These are phyloP conservation scores for Epichloe coenophiala DNA, from an alignment of 2,329 filamentous ascomycete species.

Conservation along the genomic window DNA sequence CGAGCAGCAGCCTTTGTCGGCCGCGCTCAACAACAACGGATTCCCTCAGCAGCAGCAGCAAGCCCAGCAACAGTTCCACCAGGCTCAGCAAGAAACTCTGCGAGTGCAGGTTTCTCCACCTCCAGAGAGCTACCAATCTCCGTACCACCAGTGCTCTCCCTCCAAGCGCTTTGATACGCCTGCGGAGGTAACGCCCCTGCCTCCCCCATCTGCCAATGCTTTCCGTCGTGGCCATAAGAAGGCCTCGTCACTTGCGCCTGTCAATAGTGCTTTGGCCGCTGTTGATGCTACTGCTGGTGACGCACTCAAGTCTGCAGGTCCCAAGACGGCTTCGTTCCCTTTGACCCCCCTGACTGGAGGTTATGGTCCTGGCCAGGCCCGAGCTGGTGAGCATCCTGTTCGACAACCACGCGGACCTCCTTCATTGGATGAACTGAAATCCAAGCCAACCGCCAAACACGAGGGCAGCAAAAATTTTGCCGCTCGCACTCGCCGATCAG, in stretches of 20 bases:
- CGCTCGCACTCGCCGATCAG: conserved; percentile 79
- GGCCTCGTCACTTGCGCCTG: conserved; percentile 58
- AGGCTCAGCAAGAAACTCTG: conserved; percentile 44
- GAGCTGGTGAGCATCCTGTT: conserved; percentile 85
- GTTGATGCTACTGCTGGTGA: conserved; percentile 28
- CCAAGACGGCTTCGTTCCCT: conserved; percentile 70
- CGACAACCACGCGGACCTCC: conserved; percentile 91
- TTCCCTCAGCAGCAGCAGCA: conserved; percentile 28
- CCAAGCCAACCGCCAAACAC: conserved; percentile 81
- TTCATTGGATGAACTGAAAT: conserved; percentile 75
- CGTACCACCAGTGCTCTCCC: conserved; percentile 41
- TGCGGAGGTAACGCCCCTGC: conserved; percentile 55
- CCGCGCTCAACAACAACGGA: conserved; percentile 14
- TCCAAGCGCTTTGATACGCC: conserved; percentile 57
- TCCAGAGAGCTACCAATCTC: conserved; percentile 39
- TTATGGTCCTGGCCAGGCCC: conserved; percentile 84
- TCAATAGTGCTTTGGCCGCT: conserved; percentile 35
- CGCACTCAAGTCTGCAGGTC: conserved; percentile 46
- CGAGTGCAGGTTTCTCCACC: conserved; percentile 75
- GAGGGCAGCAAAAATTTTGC: conserved; percentile 98
- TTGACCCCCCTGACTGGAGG: conserved; percentile 68
- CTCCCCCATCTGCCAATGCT: conserved; percentile 81
- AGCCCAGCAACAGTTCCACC: conserved; percentile 23
- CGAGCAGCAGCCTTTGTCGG: conserved; percentile 32
- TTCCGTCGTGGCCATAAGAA: conserved; percentile 95